Evolutionary conservation across 163 green algal species (phyloP).

Genomic region (Trebouxia gelatinosa): DNA sequence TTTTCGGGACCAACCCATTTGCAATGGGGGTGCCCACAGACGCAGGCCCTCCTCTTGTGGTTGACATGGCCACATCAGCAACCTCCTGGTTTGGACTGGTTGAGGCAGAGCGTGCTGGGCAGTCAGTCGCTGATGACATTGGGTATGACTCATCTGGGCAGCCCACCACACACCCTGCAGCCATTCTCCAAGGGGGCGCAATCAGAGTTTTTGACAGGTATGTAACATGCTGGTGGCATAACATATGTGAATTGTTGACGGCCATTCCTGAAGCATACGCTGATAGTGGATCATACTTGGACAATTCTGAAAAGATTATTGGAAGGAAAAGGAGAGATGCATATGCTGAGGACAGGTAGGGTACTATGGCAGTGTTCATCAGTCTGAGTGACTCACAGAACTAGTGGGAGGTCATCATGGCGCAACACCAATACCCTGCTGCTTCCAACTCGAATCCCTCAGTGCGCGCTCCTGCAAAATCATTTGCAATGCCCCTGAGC

Average conservation of each 20-base stretch:
- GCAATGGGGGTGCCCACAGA: conserved; percentile 42
- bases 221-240: neutral
- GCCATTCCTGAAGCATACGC: neutral
- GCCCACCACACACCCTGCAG: conserved; percentile 67
- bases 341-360: too few species aligned
- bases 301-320: too few species aligned
- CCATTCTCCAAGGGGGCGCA: conserved; percentile 64
- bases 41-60: conserved; percentile 39
- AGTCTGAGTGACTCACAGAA: too few species aligned
- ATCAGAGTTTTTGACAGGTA: conserved; percentile 73
- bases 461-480: too few species aligned
- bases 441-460: too few species aligned
- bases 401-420: too few species aligned
- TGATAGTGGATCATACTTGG: neutral
- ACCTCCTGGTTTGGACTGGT: conserved; percentile 74
- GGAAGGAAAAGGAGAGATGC: too few species aligned
- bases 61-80: conserved; percentile 82
- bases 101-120: conserved; percentile 69
- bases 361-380: too few species aligned
- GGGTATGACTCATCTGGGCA: conserved; percentile 60
- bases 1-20: conserved; percentile 78
- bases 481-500: too few species aligned
- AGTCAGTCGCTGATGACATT: conserved; percentile 59
- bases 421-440: too few species aligned
- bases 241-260: neutral